Evolutionary conservation across 2,329 filamentous ascomycete species (phyloP).

Genomic region (Pseudogymnoascus verrucosus): DNA sequence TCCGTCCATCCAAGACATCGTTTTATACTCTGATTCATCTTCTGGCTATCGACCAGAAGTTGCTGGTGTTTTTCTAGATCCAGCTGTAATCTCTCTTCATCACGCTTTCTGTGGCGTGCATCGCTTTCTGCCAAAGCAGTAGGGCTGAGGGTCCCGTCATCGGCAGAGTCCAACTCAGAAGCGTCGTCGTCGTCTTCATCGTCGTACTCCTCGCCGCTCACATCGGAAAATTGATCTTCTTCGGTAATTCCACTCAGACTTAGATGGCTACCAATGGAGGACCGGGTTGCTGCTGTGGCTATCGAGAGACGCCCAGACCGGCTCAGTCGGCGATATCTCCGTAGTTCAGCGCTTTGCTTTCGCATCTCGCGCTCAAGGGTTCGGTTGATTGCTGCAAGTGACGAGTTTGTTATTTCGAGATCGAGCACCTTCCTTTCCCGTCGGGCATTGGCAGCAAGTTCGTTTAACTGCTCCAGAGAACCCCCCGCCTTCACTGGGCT

Average conservation of each 20-base stretch:
- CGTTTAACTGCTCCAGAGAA: slow-evolving; percentile 55
- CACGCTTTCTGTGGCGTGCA: slow-evolving; percentile 54
- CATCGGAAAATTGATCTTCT: slow-evolving; percentile 35
- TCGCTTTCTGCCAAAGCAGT: slow-evolving; percentile 36
- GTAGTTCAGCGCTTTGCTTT: slow-evolving; percentile 82
- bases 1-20: slow-evolving; percentile 86
- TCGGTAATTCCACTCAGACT: slow-evolving; percentile 24
- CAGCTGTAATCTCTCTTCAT: slow-evolving; percentile 74
- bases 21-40: slow-evolving; percentile 90
- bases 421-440: slow-evolving; percentile 93
- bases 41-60: slow-evolving; percentile 80
- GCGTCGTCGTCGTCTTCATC: slow-evolving; percentile 39
- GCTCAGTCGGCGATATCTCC: slow-evolving; percentile 78
- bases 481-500: slow-evolving; percentile 51
- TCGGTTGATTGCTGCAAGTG: slow-evolving; percentile 87
- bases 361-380: slow-evolving; percentile 85
- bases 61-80: slow-evolving; percentile 87
- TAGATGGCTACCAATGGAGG: slow-evolving; percentile 35
- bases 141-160: slow-evolving; percentile 30
- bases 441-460: slow-evolving; percentile 78
- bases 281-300: slow-evolving; percentile 40
- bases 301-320: slow-evolving; percentile 68
- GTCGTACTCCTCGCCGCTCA: slow-evolving; percentile 42
- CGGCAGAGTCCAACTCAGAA: slow-evolving; percentile 38
- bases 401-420: slow-evolving; percentile 93